phyloP scores from a whole-genome alignment of 2,329 filamentous ascomycete species.

The Colletotrichum godetiae region DNA sequence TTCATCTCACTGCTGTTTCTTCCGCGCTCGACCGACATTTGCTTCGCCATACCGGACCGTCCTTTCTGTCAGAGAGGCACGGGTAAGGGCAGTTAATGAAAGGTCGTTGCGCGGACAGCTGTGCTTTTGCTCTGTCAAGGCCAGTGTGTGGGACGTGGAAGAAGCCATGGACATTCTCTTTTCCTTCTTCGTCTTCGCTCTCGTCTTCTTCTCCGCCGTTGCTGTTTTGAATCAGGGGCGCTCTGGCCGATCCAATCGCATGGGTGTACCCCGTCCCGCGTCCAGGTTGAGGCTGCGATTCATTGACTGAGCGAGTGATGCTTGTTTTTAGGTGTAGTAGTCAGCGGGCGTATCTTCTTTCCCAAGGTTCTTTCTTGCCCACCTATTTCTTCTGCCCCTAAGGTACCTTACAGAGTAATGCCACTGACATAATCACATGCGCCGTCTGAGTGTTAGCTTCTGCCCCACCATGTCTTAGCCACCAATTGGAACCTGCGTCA shows the following conservation, averaged over 20 bases:
- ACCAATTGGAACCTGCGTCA: not conserved
- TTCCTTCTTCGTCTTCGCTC: not conserved
- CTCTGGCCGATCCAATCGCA: slow-evolving; percentile 20
- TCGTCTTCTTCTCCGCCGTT: not conserved
- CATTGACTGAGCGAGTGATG: not conserved
- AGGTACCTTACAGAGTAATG: not conserved
- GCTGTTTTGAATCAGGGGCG: not conserved
- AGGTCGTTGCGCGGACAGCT: not conserved
- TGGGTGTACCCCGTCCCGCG: not conserved
- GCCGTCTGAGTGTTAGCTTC: not conserved
- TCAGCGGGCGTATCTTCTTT: slow-evolving; percentile 9
- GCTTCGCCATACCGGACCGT: not conserved
- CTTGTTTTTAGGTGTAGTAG: not conserved
- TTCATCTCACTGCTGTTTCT: slow-evolving; percentile 26
- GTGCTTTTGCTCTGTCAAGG: not conserved
- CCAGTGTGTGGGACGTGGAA: not conserved
- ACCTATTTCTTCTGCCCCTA: slow-evolving; percentile 1
- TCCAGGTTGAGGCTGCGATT: not conserved
- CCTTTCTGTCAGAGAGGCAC: slow-evolving; percentile 7
- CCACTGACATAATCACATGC: slow-evolving; percentile 34
- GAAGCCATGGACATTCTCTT: not conserved
- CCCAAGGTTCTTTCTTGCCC: slow-evolving; percentile 1
- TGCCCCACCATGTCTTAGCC: not conserved
- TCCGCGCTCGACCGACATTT: slow-evolving; percentile 1
- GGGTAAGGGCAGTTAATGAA: not conserved